Evolutionary conservation across 2,329 filamentous ascomycete genomes (phyloP).

Genomic region (Graphiopsis chlorocephala): DNA sequence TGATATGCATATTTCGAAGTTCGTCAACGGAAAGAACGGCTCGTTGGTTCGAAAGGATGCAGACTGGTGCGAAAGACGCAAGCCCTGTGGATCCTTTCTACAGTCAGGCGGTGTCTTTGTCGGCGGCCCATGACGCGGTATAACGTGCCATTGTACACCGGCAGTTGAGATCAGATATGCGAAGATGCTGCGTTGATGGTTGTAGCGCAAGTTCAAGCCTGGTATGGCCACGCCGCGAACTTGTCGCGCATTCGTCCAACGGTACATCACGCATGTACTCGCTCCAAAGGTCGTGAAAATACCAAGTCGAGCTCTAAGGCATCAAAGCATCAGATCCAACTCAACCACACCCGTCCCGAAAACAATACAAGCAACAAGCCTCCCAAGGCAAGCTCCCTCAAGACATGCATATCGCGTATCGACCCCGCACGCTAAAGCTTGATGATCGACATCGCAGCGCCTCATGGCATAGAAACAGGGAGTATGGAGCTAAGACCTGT

Average conservation of each 20-base stretch:
- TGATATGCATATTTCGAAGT: neutral
- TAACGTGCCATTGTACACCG: neutral
- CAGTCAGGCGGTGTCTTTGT: neutral
- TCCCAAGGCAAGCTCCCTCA: neutral
- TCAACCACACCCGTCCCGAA: neutral
- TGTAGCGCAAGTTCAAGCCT: neutral
- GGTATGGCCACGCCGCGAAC: neutral
- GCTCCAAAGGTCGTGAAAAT: no score
- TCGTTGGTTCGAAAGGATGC: neutral
- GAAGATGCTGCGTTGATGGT: neutral
- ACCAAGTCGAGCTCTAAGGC: neutral
- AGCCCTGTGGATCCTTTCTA: neutral
- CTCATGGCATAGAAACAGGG: neutral
- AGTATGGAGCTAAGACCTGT: neutral
- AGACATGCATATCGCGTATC: neutral
- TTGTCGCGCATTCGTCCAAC: neutral
- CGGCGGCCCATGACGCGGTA: neutral
- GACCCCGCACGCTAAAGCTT: neutral
- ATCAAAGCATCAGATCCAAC: neutral
- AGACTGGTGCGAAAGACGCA: neutral
- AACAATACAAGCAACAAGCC: neutral
- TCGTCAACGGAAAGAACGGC: neutral
- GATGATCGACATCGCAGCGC: neutral
- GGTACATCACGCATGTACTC: neutral
- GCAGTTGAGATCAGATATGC: neutral